A percentile compares a stretch with the other conserved stretches of the same genome.
Conservation (phyloP, 352 stramenopile species). For the Pythium vanterpoolii region DNA sequence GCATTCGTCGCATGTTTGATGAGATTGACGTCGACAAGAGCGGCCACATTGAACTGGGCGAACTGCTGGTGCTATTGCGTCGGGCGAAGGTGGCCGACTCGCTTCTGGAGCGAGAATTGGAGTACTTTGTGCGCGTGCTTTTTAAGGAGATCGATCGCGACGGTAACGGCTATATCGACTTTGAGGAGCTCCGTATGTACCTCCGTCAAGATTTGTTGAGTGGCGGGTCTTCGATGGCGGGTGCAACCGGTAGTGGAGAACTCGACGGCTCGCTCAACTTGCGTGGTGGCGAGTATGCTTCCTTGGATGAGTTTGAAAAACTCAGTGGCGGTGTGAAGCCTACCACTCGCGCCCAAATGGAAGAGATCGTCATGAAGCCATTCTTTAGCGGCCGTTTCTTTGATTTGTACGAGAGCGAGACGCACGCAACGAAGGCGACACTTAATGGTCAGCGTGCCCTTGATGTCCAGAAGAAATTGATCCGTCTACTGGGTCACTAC, state of each 20-base stretch:
- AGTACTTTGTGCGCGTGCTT: conserved; percentile 29
- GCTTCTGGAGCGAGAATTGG: conserved; percentile 30
- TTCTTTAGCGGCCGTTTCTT: conserved; percentile 31
- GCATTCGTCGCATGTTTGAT: conserved; percentile 34
- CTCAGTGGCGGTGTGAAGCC: conserved; percentile 27
- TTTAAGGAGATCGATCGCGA: conserved; percentile 87
- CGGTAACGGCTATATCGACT: conserved; percentile 81
- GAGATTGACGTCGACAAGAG: conserved; percentile 37
- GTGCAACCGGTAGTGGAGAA: conserved; percentile 21
- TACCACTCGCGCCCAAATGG: conserved; percentile 22
- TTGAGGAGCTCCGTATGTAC: conserved; percentile 88
- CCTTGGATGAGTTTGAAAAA: conserved; percentile 31
- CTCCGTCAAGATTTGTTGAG: conserved; percentile 22
- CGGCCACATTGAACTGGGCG: conserved; percentile 35
- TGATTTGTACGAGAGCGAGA: conserved; percentile 32
- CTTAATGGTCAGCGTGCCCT: conserved; percentile 24
- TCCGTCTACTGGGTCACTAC: conserved; percentile 35
- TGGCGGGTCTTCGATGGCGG: conserved; percentile 11
- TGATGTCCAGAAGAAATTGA: conserved; percentile 36
- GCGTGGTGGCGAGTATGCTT: conserved; percentile 33
- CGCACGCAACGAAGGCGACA: conserved; percentile 12
- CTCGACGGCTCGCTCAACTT: conserved; percentile 35
- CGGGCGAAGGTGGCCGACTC: conserved; percentile 31
- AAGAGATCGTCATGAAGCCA: conserved; percentile 20
- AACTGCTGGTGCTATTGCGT: conserved; percentile 30